Conservation (phyloP, 495 filamentous ascomycete genomes). For the Daldinia concentrica region DNA sequence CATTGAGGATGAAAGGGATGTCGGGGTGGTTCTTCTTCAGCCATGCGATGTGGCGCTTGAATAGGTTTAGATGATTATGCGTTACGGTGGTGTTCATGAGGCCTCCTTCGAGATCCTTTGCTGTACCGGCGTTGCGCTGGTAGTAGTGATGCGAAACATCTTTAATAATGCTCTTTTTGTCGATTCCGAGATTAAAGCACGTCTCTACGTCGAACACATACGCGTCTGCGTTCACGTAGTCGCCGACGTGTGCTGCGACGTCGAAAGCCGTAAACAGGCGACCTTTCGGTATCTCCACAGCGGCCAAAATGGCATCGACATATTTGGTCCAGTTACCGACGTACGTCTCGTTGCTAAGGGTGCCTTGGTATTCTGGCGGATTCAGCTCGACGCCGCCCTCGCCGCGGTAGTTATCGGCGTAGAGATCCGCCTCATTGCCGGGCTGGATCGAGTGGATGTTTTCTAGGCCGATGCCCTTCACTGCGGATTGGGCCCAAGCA, state of each 20-base stretch:
- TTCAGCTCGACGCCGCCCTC: conserved; percentile 39
- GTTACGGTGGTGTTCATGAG: conserved; percentile 42
- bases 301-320: conserved; percentile 30
- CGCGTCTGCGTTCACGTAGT: conserved; percentile 18
- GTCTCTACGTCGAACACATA: conserved; percentile 38
- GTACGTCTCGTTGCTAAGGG: conserved; percentile 41
- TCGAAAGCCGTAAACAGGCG: conserved; percentile 46
- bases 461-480: conserved; percentile 31
- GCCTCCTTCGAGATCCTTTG: conserved; percentile 26
- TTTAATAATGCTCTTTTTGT: conserved; percentile 35
- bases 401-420: conserved; percentile 34
- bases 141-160: conserved; percentile 47
- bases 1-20: conserved; percentile 42
- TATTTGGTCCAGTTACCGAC: conserved; percentile 46
- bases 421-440: conserved; percentile 45
- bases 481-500: conserved; percentile 42
- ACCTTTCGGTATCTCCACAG: conserved; percentile 27
- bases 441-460: conserved; percentile 47
- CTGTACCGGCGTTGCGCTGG: conserved; percentile 39
- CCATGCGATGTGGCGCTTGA: conserved; percentile 36
- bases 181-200: conserved; percentile 46
- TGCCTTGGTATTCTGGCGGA: conserved; percentile 45
- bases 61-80: conserved; percentile 39
- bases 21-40: conserved; percentile 34
- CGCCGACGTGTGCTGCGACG: conserved; percentile 34